phyloP scores from a whole-genome alignment of 257 asterid genomes.

The Nicotiana sylvestris region DNA sequence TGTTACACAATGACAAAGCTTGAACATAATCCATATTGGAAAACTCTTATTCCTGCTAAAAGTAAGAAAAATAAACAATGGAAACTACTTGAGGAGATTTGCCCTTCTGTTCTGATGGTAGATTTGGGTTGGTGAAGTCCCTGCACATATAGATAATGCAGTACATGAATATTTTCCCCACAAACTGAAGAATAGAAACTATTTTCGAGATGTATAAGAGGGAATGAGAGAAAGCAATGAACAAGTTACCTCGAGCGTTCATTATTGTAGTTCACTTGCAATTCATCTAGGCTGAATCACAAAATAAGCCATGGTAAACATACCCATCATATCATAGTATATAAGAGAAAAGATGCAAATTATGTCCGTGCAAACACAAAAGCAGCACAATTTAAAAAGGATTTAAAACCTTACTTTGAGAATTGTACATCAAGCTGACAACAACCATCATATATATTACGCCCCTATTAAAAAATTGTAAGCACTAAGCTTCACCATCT shows the following conservation, averaged over 20 bases:
- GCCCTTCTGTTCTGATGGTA: slow-evolving; percentile 95
- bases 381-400: neutral
- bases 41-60: slow-evolving; percentile 5
- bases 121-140: slow-evolving; percentile 94
- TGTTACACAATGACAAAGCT: slow-evolving; percentile 27
- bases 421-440: slow-evolving; percentile 97
- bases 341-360: slow-evolving; percentile 7
- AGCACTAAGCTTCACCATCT: neutral
- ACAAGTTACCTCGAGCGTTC: slow-evolving; percentile 84
- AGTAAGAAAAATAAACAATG: slow-evolving; percentile 21
- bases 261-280: slow-evolving; percentile 91
- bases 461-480: slow-evolving; percentile 49
- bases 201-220: neutral
- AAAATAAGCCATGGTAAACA: slow-evolving; percentile 17
- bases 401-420: slow-evolving; percentile 62
- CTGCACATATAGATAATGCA: slow-evolving; percentile 34
- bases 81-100: slow-evolving; percentile 74
- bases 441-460: slow-evolving; percentile 95
- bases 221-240: neutral
- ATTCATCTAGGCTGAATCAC: slow-evolving; percentile 80
- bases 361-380: slow-evolving; percentile 12
- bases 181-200: slow-evolving; percentile 16
- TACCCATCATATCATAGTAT: slow-evolving; percentile 10
- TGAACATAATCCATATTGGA: neutral
- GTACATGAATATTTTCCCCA: slow-evolving; percentile 16